Percentiles rank a stretch among this genome's conserved stretches.
phyloP scores from a whole-genome alignment of 2,329 filamentous ascomycete species.

The Ophiostoma quercus region DNA sequence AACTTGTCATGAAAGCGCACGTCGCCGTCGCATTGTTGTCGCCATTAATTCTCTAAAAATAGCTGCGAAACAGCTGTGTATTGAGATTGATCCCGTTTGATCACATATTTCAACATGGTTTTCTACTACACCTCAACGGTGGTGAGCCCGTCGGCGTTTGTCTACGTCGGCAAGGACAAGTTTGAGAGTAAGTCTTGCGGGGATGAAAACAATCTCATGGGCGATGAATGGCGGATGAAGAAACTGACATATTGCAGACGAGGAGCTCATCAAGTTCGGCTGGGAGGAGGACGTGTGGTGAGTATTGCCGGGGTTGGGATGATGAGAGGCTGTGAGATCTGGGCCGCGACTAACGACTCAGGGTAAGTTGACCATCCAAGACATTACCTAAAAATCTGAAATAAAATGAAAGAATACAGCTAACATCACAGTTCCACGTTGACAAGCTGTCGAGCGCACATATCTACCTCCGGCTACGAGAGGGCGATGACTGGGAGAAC shows the following conservation, averaged over 20 bases:
- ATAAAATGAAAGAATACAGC: neutral
- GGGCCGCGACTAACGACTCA: neutral
- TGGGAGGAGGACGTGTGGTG: slow-evolving; percentile 96
- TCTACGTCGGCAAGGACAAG: slow-evolving; percentile 99
- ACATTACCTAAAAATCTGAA: too few species aligned
- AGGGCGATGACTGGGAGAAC: slow-evolving; percentile 76
- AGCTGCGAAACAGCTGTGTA: neutral
- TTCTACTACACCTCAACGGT: slow-evolving; percentile 90
- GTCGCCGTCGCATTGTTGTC: neutral
- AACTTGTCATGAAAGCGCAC: slow-evolving; percentile 24
- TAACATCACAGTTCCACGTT: slow-evolving; percentile 69
- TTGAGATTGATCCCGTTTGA: too few species aligned
- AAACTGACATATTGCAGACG: slow-evolving; percentile 55
- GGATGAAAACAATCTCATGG: neutral
- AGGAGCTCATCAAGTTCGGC: slow-evolving; percentile 90
- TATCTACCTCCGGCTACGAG: slow-evolving; percentile 81
- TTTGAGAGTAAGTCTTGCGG: slow-evolving; percentile 70
- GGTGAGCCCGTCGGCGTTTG: slow-evolving; percentile 73
- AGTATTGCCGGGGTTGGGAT: slow-evolving; percentile 32
- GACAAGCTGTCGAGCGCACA: slow-evolving; percentile 97
- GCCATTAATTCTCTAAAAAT: neutral
- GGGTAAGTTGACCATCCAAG: neutral
- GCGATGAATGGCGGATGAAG: neutral
- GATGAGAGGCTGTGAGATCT: neutral
- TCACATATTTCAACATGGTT: slow-evolving; percentile 58